phyloP scores from a whole-genome alignment of 2,329 filamentous ascomycete genomes.

The Aspergillus hortae region DNA sequence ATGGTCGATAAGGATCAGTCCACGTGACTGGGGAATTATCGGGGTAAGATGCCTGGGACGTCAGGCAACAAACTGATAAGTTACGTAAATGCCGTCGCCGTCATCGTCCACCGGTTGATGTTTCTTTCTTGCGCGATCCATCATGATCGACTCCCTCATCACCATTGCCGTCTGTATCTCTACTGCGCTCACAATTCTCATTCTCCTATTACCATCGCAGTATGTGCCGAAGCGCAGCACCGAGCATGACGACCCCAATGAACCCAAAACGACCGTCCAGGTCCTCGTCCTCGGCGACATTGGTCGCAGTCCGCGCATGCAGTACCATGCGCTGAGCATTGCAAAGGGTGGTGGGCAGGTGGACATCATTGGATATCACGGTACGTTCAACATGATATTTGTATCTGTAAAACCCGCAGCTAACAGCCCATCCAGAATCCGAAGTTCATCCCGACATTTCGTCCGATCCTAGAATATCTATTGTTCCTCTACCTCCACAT shows the following conservation, averaged over 20 bases:
- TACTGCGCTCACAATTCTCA: slow-evolving; percentile 47
- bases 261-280: slow-evolving; percentile 58
- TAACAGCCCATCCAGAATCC: slow-evolving; percentile 57
- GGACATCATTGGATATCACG: slow-evolving; percentile 82
- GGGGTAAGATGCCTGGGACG: slow-evolving; percentile 2
- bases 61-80: background rate
- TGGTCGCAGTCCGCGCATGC: slow-evolving; percentile 94
- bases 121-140: background rate
- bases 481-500: slow-evolving; percentile 67
- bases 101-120: background rate
- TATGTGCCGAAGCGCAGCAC: slow-evolving; percentile 42
- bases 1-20: slow-evolving; percentile 10
- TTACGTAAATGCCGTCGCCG: background rate
- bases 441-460: slow-evolving; percentile 74
- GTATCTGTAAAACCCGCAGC: background rate
- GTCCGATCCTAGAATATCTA: slow-evolving; percentile 63
- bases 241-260: slow-evolving; percentile 18
- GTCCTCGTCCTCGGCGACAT: slow-evolving; percentile 93
- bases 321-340: slow-evolving; percentile 93
- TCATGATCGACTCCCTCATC: slow-evolving; percentile 35
- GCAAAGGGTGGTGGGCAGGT: slow-evolving; percentile 77
- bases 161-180: slow-evolving; percentile 43
- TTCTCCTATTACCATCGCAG: slow-evolving; percentile 52
- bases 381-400: slow-evolving; percentile 41
- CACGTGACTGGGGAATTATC: slow-evolving; percentile 14